Conservation (phyloP, 1,284 basidiomycete species). For the Moesziomyces aphidis region DNA sequence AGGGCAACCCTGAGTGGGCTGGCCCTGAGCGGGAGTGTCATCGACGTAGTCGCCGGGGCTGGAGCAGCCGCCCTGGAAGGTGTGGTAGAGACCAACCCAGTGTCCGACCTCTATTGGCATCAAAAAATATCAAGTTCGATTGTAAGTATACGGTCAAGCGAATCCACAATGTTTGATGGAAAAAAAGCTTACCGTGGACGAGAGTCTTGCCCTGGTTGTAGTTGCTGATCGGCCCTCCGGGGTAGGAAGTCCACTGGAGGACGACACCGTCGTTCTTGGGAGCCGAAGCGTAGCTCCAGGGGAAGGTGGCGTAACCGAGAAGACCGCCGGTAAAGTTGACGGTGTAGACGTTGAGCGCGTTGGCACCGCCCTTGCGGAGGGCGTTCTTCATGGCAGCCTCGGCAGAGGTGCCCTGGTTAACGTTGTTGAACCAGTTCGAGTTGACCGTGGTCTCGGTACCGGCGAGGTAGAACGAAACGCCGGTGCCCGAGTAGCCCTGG, state of each 20-base stretch:
- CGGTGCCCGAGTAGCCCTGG: constrained; percentile 69
- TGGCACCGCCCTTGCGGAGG: constrained; percentile 71
- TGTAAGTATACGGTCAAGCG: background rate
- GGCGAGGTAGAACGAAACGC: constrained; percentile 71
- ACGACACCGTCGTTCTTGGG: constrained; percentile 68
- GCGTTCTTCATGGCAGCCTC: constrained; percentile 73
- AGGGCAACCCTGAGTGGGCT: constrained; percentile 43
- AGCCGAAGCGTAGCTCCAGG: constrained; percentile 40
- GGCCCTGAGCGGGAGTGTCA: constrained; percentile 70
- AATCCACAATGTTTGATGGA: background rate
- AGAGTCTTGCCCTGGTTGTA: constrained; percentile 73
- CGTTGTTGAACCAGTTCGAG: constrained; percentile 72
- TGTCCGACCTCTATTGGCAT: constrained; percentile 64
- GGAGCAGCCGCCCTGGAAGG: constrained; percentile 74
- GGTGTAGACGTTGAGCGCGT: constrained; percentile 73
- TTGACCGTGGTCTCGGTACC: constrained; percentile 69
- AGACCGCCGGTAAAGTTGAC: constrained; percentile 65
- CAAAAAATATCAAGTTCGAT: background rate
- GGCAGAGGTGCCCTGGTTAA: constrained; percentile 69
- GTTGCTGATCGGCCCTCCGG: constrained; percentile 70
- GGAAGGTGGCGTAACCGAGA: constrained; percentile 72
- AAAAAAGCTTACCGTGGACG: constrained; percentile 69
- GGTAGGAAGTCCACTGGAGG: constrained; percentile 49
- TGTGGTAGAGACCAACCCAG: constrained; percentile 73
- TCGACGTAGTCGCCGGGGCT: constrained; percentile 72